Evolutionary conservation across 495 filamentous ascomycete species (phyloP), one percentile per base, ranked within the genome.

Genomic region (Penicillium parvum): DNA sequence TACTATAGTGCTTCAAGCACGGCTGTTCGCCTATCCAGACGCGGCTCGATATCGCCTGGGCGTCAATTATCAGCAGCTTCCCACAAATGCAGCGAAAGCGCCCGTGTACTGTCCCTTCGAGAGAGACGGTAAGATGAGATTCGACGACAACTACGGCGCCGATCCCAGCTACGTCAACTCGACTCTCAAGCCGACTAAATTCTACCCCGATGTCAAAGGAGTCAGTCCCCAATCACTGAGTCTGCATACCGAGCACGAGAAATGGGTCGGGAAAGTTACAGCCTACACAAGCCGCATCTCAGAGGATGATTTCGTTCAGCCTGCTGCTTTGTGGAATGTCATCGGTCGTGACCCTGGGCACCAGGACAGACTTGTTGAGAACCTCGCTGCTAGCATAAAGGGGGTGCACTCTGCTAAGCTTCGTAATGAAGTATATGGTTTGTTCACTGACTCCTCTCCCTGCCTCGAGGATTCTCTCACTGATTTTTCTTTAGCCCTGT

Each of bases 11-110:
- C 72, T 87, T 1, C 84, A 87, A 61, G 81, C 77, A 32, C 71
- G 83, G 16, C 73, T 85, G 62, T 85, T 86, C 57, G 73, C 79
- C 37, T 87, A 87, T 55, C 78, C 77, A 1, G 84, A 87, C 44
- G 78, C 84, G 0, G 73, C 77, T 17, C 74, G 80, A 35, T 78
- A 87, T 59, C 74, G 84, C 1, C 73, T 86, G 12, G 84, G 84
- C 4, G 74, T 73, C 18, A 86, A 86, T 56, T 79, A 80, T 43
- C 74, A 82, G 36, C 74, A 78, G 40, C 69, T 84, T 4, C 55
- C 51, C 0, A 58, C 55, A 8, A 58, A 58, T 11, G 51, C 51
- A 4, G 47, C 55, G 9, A 58, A 55, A 16, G 50, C 12, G 44
- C 57, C 60, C 18, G 66, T 79, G 41, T 77, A 84, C 63, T 86